phyloP scores from a whole-genome alignment of 257 asterid species.

The Solanum phureja region DNA sequence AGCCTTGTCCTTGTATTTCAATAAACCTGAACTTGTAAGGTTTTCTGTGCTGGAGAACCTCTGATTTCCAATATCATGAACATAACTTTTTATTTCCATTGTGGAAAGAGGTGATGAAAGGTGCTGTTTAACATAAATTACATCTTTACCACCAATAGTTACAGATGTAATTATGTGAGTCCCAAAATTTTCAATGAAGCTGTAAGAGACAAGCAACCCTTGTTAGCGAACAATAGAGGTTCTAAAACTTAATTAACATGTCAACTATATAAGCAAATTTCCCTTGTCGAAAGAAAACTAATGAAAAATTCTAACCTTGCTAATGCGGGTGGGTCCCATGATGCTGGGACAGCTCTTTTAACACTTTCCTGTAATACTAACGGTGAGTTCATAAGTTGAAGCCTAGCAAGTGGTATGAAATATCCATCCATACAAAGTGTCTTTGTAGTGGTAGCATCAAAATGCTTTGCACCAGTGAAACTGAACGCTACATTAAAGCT shows the following conservation, averaged over 20 bases:
- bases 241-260: not conserved
- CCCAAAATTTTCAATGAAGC: slow-evolving; percentile 84
- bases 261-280: not conserved
- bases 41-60: slow-evolving; percentile 62
- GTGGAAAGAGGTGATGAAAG: slow-evolving; percentile 52
- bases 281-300: not conserved
- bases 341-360: slow-evolving; percentile 56
- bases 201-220: slow-evolving; percentile 14
- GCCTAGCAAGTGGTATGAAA: slow-evolving; percentile 66
- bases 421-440: slow-evolving; percentile 70
- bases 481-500: slow-evolving; percentile 78
- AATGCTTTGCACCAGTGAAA: slow-evolving; percentile 49
- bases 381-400: slow-evolving; percentile 41
- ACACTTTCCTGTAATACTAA: slow-evolving; percentile 45
- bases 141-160: slow-evolving; percentile 84
- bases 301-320: slow-evolving; percentile 42
- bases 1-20: slow-evolving; percentile 71
- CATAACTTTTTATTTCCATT: slow-evolving; percentile 66
- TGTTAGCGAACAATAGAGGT: not conserved
- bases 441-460: slow-evolving; percentile 69
- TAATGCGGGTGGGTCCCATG: slow-evolving; percentile 86
- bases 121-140: slow-evolving; percentile 74
- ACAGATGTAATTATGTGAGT: slow-evolving; percentile 75
- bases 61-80: slow-evolving; percentile 82
- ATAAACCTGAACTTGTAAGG: slow-evolving; percentile 64